Base-by-base conservation (phyloP, 2,329 filamentous ascomycete species). In the Nannizzia gypsea region DNA sequence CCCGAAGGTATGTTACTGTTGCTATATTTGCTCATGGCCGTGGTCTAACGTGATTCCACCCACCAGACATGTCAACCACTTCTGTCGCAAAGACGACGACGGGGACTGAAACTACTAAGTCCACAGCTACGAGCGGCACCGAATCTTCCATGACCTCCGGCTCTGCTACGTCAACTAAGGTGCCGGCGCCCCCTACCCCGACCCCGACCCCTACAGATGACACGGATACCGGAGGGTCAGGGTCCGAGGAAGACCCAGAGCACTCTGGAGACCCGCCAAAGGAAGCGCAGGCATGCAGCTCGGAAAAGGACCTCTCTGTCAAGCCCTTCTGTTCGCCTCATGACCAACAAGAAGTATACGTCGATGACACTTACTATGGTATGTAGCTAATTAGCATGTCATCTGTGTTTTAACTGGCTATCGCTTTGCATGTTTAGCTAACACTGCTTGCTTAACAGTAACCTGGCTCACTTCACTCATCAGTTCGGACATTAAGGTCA, bases 381-480 rank as follows among this genome's bases (percentile, higher is more conserved):
- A 61, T 48, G 56, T 15, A 31, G 28, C 31, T 22, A 22, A 17
- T n/a, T 11, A 11, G 24, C 4, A 50, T 8, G 34, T 6, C 20
- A 20, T n/a, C n/a, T 9, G 44, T 9, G 4, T n/a, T 24, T 34
- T 26, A 54, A 54, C 26, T 5, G 15, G 13, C 11, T 36, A 34
- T 26, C 36, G 17, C 20, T 34, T 64, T 67, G 42, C 13, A 48
- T 26, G 24, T 13, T 24, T 24, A 22, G 9, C 44, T 48, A 48
- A 48, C 13, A 56, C 2, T 15, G 15, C 11, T 28, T 22, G 9
- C 31, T 34, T 42, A 6, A 24, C 58, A 69, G 69, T 72, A 17
- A 73, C 70, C 5, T 74, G 72, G 73, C 66, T 73, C 61, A 63
- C 70, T n/a, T 66, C 69, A 58, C 66, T 67, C 24, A 71, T 72